Conservation (phyloP, 305 asterid species). For the Stenogyne calaminthoides region DNA sequence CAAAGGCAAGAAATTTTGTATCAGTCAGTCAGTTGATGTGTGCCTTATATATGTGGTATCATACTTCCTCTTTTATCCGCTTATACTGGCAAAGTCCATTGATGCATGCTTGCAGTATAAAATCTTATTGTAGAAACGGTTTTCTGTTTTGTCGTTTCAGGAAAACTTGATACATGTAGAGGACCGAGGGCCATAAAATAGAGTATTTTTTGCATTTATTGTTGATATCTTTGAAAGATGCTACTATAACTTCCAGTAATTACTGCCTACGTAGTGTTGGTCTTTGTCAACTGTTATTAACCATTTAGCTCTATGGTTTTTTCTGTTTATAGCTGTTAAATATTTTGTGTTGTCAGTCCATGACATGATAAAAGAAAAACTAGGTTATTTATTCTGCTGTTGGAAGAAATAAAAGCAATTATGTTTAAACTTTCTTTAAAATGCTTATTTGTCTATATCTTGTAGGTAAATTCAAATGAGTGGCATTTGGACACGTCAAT, state of each 20-base stretch:
- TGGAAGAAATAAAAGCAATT: constrained; percentile 9
- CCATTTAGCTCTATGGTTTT: background rate
- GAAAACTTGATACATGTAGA: constrained; percentile 12
- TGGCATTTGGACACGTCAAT: constrained; percentile 97
- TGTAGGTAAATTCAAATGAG: constrained; percentile 90
- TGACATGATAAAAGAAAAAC: background rate
- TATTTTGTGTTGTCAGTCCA: constrained; percentile 11
- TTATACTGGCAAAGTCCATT: constrained; percentile 9
- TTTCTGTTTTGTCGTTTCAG: constrained; percentile 20
- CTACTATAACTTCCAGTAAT: background rate
- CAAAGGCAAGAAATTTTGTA: background rate
- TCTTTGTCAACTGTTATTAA: constrained; percentile 3
- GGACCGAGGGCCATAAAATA: background rate
- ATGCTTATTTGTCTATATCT: constrained; percentile 28
- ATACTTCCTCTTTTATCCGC: background rate
- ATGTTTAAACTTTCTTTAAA: background rate
- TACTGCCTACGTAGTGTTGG: background rate
- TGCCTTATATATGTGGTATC: background rate
- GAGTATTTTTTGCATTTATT: background rate
- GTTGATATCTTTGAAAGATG: constrained; percentile 24
- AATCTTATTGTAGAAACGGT: background rate
- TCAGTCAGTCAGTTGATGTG: too few species aligned
- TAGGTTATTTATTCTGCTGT: constrained; percentile 21
- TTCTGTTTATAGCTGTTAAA: constrained; percentile 1
- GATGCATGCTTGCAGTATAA: background rate